Percentiles rank a stretch among this genome's conserved stretches.
Evolutionary conservation across 192 early-diverging fungal genomes (phyloP).

Genomic region (Coemansia sp.): DNA sequence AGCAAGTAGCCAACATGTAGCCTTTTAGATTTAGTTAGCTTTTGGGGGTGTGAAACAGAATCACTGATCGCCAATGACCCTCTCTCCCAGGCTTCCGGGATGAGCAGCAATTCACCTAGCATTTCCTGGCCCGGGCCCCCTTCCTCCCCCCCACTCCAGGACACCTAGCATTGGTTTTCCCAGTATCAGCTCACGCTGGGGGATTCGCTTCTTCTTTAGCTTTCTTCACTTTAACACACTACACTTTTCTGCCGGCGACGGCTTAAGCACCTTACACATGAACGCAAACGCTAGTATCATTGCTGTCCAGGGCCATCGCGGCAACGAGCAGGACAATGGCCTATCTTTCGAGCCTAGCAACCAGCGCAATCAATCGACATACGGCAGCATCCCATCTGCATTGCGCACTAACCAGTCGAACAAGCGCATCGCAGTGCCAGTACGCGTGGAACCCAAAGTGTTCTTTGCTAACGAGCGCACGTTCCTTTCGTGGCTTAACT

Average conservation of each 20-base stretch:
- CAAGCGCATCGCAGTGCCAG: conserved; percentile 74
- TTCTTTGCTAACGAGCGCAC: conserved; percentile 96
- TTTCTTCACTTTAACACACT: not conserved
- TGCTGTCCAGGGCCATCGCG: conserved; percentile 47
- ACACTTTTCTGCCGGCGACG: not conserved
- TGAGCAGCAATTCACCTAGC: not conserved
- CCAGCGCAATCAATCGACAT: conserved; percentile 9
- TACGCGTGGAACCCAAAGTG: conserved; percentile 86
- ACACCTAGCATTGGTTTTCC: not conserved
- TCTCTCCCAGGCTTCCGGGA: not conserved
- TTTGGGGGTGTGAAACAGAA: conserved; percentile 28
- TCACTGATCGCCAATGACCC: not conserved
- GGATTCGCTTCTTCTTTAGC: not conserved
- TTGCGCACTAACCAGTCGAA: conserved; percentile 31
- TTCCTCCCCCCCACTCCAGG: not conserved
- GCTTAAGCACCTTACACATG: conserved; percentile 13
- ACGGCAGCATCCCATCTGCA: conserved; percentile 38
- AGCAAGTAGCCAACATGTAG: too few relatives aligned
- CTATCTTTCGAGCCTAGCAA: conserved; percentile 1
- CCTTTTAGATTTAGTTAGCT: too few relatives aligned
- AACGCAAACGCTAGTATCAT: conserved; percentile 49
- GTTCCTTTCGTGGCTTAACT: conserved; percentile 86
- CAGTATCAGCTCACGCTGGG: not conserved
- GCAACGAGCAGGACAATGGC: conserved; percentile 13
- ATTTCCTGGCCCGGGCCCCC: not conserved